Evolutionary conservation across 2,329 filamentous ascomycete species (phyloP).

Genomic region (Aquanectria penicillioides): DNA sequence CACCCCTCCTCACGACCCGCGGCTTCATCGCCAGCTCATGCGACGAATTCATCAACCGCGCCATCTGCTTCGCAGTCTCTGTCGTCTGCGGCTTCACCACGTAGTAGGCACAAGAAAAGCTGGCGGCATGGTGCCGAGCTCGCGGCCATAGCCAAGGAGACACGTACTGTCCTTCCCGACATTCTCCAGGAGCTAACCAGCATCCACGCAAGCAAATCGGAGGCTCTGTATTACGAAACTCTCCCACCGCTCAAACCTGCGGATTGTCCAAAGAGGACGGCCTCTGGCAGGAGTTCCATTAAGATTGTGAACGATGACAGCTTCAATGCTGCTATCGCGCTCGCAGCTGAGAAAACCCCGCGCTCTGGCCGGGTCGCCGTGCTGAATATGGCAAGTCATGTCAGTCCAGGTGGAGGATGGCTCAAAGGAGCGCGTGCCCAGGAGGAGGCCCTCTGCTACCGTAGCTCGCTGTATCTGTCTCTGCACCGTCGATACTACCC

Average conservation of each 20-base stretch:
- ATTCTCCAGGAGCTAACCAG: constrained; percentile 57
- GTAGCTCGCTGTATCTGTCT: constrained; percentile 63
- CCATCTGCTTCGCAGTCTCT: constrained; percentile 22
- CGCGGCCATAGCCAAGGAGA: constrained; percentile 58
- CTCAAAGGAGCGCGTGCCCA: constrained; percentile 69
- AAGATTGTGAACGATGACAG: constrained; percentile 66
- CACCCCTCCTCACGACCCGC: constrained; percentile 18
- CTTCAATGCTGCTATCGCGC: constrained; percentile 63
- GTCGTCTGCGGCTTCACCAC: constrained; percentile 15
- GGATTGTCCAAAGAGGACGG: constrained; percentile 54
- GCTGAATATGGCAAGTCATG: constrained; percentile 72
- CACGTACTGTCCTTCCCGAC: constrained; percentile 55
- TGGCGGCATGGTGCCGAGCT: constrained; percentile 44
- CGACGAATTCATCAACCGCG: constrained; percentile 4
- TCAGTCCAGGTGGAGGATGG: constrained; percentile 71
- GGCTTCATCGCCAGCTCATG: constrained; percentile 8
- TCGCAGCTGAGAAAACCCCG: constrained; percentile 41
- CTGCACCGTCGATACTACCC: constrained; percentile 63
- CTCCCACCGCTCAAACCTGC: constrained; percentile 51
- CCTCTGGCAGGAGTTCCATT: constrained; percentile 48
- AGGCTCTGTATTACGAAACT: constrained; percentile 48
- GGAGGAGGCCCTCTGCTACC: constrained; percentile 75
- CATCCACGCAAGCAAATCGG: constrained; percentile 49
- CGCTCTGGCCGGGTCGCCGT: constrained; percentile 59
- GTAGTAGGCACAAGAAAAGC: constrained; percentile 25